phyloP scores from a whole-genome alignment of 345 rosid genomes.

The Salix viminalis region DNA sequence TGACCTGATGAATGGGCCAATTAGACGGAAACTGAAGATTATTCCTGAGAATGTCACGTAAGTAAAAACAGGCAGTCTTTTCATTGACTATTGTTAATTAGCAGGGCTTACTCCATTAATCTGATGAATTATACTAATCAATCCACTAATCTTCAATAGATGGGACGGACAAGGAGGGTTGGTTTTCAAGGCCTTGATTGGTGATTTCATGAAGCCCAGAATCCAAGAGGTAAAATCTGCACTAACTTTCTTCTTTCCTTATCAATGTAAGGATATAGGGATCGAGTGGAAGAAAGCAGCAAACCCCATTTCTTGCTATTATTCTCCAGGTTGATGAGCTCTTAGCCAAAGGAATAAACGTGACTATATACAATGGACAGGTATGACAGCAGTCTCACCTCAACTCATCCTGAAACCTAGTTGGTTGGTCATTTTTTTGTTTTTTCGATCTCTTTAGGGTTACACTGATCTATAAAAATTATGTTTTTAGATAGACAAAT shows the following conservation, averaged over 20 bases:
- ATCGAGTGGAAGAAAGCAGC: no score
- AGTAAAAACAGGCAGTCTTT: neutral
- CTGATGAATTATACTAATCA: neutral
- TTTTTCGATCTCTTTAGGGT: no score
- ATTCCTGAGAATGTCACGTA: slow-evolving; percentile 35
- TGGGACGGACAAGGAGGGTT: slow-evolving; percentile 21
- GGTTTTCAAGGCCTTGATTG: slow-evolving; percentile 27
- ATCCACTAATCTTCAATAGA: slow-evolving; percentile 7
- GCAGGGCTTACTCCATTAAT: neutral
- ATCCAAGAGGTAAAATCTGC: slow-evolving; percentile 32
- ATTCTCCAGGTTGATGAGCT: slow-evolving; percentile 37
- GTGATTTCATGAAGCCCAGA: slow-evolving; percentile 45
- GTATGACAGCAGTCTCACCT: neutral
- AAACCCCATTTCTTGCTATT: no score
- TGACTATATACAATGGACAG: slow-evolving; percentile 41
- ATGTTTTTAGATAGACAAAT: no score
- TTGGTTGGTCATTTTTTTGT: no score
- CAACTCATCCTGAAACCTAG: no score
- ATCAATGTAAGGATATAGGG: neutral
- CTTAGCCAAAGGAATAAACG: slow-evolving; percentile 28
- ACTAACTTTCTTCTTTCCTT: neutral
- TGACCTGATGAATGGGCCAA: slow-evolving; percentile 30
- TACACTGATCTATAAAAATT: no score
- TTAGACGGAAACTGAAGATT: slow-evolving; percentile 31
- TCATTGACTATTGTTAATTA: neutral